Base-by-base conservation (phyloP, 345 rosid genomes). In the Gossypium bickii region DNA sequence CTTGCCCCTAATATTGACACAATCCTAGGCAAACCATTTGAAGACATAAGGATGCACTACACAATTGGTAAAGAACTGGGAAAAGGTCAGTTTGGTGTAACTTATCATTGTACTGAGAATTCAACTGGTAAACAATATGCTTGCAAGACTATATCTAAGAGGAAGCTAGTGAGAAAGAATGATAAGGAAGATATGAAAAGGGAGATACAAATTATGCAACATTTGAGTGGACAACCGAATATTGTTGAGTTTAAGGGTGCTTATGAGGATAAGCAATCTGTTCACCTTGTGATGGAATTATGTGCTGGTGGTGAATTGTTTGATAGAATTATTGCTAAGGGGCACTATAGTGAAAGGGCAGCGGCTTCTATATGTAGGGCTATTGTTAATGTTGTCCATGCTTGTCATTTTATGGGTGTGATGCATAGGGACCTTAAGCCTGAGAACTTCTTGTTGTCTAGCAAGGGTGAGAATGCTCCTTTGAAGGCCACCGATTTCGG, bases 171-270 rank as follows among this genome's bases (percentile, higher is more conserved):
- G 59, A 85, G 72, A 9, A 89, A 87, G 82, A 83, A 79, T 24
- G 97, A 94, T 66, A 89, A 76, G 70, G 98, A 94, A 20, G 97
- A 91, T 74, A 85, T 91, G 78, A 88, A 71, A 80, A 88, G 92
- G 72, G 98, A 94, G 93, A 72, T 94, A 72, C 93, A 83, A 79
- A 94, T 94, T 62, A 91, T 92, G 98, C 95, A 94, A 87, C 98
- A 92, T 75, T 79, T 94, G 88, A 88, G 92, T 80, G 98, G 97
- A 9, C 98, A 94, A 76, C 97, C 97, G 17, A 94, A 89, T 41
- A 89, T 91, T 74, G 98, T 94, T 51, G 94, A 92, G 82, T 91
- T 94, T 65, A 88, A 84, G 78, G 96, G 95, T 76, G 89, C 93
- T 75, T 91, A 87, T 78, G 97, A 94, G 86, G 98, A 92, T 70